Evolutionary conservation across 805 yeast species (phyloP), one percentile per base, ranked within the genome.

Genomic region (Kodamaea fukazawae): DNA sequence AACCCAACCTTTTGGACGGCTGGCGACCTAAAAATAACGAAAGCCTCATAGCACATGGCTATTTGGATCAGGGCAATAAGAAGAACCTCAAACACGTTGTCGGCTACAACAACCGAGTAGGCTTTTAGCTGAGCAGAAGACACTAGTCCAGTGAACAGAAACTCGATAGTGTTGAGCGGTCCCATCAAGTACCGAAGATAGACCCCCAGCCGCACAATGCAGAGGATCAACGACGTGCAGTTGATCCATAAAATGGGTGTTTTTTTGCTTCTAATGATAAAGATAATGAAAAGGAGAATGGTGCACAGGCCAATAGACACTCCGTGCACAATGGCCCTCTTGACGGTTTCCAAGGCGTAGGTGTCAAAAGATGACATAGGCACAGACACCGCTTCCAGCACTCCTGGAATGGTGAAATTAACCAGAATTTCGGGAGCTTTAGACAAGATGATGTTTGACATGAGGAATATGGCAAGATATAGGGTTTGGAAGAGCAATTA

Each of bases 181-280:
- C 84, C 77, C 25, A 72, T 52, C 13, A 81, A 55, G 47, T 81
- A 79, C 9, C 63, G 70, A 20, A 84, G 51, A 60, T 74, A 80
- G 4, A 89, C 60, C 2, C 76, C 72, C 1, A 89, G 76, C 38
- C 85, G 83, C 11, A 88, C 41, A 4, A 82, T 58, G 38, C 82
- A 61, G 4, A 79, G 55, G 2, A 76, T 36, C 38, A 91, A 65
- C 25, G 85, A 76, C 2, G 70, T 36, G 55, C 80, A 81, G 59
- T 90, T 89, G 32, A 88, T 61, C n/a, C 81, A 57, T 57, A 87
- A 91, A 20, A 88, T 76, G 6, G 89, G 86, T 0, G 90, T 78
- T 15, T 60, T 71, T 49, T 71, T 77, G 43, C 74, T 76, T n/a
- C 40, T 43, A 18, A 45, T 20, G 13, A 45, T 43, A 10, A 44